Evolutionary conservation across 345 rosid genomes (phyloP).

Genomic region (Clausena lansium): DNA sequence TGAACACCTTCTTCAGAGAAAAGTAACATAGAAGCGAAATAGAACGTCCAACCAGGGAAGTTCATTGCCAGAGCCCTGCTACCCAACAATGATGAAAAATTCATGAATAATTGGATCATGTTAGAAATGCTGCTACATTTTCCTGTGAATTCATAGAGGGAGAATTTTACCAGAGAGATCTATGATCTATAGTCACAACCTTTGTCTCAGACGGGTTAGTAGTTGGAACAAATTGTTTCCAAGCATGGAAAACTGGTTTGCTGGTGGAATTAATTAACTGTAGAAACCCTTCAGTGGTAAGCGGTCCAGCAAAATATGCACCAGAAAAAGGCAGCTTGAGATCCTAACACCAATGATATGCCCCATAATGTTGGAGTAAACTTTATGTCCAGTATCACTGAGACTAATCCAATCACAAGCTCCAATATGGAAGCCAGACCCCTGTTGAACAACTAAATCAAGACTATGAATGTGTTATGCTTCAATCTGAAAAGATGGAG

Average conservation of each 20-base stretch:
- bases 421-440: constrained; percentile 60
- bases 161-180: constrained; percentile 58
- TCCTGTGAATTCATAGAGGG: background rate
- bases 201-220: constrained; percentile 22
- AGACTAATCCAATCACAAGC: constrained; percentile 49
- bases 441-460: constrained; percentile 41
- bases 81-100: constrained; percentile 15
- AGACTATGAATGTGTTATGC: constrained; percentile 5
- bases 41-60: constrained; percentile 86
- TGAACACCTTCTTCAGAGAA: constrained; percentile 36
- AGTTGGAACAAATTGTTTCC: constrained; percentile 19
- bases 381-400: constrained; percentile 44
- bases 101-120: background rate
- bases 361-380: constrained; percentile 72
- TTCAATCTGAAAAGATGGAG: background rate
- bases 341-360: constrained; percentile 50
- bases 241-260: constrained; percentile 16
- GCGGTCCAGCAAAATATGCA: constrained; percentile 64
- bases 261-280: constrained; percentile 39
- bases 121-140: background rate
- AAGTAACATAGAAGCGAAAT: constrained; percentile 57
- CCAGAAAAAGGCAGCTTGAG: constrained; percentile 54
- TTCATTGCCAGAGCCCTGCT: constrained; percentile 73
- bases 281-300: constrained; percentile 38
- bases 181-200: constrained; percentile 40